Conservation (phyloP, 1,284 basidiomycete species). For the Malassezia sp. region DNA sequence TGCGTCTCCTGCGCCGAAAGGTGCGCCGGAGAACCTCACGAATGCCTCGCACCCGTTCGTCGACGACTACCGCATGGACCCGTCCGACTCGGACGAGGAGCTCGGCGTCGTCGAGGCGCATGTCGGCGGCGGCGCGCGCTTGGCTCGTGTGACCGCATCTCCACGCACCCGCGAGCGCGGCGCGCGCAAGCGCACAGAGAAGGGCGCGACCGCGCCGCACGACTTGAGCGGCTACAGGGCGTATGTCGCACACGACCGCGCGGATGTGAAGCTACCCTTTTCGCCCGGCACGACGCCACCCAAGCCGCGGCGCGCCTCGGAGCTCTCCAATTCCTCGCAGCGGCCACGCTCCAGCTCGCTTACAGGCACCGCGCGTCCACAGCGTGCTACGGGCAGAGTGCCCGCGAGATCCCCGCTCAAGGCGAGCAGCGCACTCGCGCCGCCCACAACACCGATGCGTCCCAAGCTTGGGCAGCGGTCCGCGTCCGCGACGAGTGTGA, state of each 20-base stretch:
- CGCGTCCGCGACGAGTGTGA: not conserved
- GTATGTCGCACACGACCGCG: too few relatives aligned
- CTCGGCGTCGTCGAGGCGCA: conserved; percentile 37
- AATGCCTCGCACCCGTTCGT: conserved; percentile 22
- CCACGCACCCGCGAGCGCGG: not conserved
- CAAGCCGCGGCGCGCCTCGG: too few relatives aligned
- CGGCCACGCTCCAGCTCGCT: too few relatives aligned
- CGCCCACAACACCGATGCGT: not conserved
- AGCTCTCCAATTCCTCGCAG: too few relatives aligned
- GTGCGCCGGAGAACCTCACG: conserved; percentile 31
- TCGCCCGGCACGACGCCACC: too few relatives aligned
- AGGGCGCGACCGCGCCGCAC: not conserved
- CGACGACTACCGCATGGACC: conserved; percentile 21
- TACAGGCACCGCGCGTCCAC: not conserved
- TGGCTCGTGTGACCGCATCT: not conserved
- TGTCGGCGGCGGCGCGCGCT: conserved; percentile 37
- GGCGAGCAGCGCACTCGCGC: not conserved
- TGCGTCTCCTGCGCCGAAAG: conserved; percentile 28
- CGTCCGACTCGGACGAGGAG: conserved; percentile 45
- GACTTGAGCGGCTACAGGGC: not conserved
- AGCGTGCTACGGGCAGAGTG: too few relatives aligned
- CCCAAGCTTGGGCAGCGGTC: not conserved
- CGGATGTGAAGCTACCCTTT: too few relatives aligned
- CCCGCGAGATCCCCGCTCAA: not conserved
- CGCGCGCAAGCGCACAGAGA: not conserved